Percentiles rank a stretch among this genome's conserved stretches.
These are phyloP conservation scores for Carpinus fangiana DNA, from an alignment of 306 rosid species.

Conservation along the genomic window DNA sequence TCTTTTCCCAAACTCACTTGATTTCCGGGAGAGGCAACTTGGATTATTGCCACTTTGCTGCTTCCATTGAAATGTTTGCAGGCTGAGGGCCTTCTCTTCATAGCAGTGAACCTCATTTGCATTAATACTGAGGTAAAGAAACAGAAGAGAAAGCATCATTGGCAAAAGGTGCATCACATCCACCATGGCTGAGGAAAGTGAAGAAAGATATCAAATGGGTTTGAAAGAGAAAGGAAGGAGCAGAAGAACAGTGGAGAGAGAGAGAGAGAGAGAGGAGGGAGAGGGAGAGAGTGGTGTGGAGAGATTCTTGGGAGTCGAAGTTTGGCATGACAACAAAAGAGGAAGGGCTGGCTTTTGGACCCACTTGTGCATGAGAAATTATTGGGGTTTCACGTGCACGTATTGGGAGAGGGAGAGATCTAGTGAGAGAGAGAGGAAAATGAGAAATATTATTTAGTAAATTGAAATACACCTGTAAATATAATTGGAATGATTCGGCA, in stretches of 20 bases:
- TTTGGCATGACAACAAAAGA: conserved; percentile 81
- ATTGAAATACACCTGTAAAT: too few species aligned
- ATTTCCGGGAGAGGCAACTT: conserved; percentile 35
- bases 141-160: conserved; percentile 30
- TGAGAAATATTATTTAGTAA: too few species aligned
- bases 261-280: conserved; percentile 23
- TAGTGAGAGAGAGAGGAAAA: conserved; percentile 1
- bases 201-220: conserved; percentile 19
- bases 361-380: conserved; percentile 85
- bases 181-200: conserved; percentile 36
- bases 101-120: conserved; percentile 41
- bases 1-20: conserved; percentile 42
- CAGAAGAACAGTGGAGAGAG: not conserved
- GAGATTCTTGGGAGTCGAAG: conserved; percentile 64
- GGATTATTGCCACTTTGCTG: conserved; percentile 12
- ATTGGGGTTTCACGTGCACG: conserved; percentile 75
- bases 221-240: conserved; percentile 8
- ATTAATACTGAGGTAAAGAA: conserved; percentile 31
- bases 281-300: not conserved
- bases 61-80: conserved; percentile 37
- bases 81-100: conserved; percentile 42
- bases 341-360: conserved; percentile 70
- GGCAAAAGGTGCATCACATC: conserved; percentile 20
- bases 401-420: conserved; percentile 9
- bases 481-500: too few species aligned